A percentile compares a stretch with the other conserved stretches of the same genome.
These are phyloP conservation scores for Kurtzmaniella quercitrusa DNA, from an alignment of 1,139 yeast genomes.

Conservation along the genomic window DNA sequence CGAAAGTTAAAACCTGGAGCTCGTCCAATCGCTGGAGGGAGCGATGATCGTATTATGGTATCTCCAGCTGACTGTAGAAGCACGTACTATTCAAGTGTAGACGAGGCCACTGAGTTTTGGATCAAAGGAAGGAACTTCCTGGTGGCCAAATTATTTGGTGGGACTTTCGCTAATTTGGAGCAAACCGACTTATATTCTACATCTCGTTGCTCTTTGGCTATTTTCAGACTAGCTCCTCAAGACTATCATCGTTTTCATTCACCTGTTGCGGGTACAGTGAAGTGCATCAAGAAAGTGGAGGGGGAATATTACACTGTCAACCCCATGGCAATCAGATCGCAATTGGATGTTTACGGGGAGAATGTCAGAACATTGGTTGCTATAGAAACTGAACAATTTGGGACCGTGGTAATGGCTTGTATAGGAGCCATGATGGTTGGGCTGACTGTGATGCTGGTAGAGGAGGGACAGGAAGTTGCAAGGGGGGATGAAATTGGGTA, in stretches of 20 bases:
- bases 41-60: conserved; percentile 46
- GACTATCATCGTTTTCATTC: conserved; percentile 93
- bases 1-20: conserved; percentile 70
- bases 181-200: conserved; percentile 34
- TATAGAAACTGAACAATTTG: conserved; percentile 68
- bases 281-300: conserved; percentile 61
- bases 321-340: conserved; percentile 92
- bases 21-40: conserved; percentile 61
- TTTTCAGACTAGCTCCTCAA: conserved; percentile 92
- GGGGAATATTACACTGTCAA: conserved; percentile 96
- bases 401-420: conserved; percentile 70
- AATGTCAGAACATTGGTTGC: conserved; percentile 78
- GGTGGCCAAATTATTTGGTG: conserved; percentile 58
- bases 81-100: conserved; percentile 60
- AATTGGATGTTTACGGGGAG: conserved; percentile 89
- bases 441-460: conserved; percentile 70
- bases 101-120: conserved; percentile 77
- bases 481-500: conserved; percentile 89
- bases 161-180: conserved; percentile 48
- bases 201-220: conserved; percentile 57
- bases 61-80: conserved; percentile 92
- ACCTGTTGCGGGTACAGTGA: conserved; percentile 74
- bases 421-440: conserved; percentile 99
- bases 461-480: conserved; percentile 51
- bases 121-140: conserved; percentile 83